phyloP scores from a whole-genome alignment of 768 basidiomycete genomes.

The Tylopilus sp. region DNA sequence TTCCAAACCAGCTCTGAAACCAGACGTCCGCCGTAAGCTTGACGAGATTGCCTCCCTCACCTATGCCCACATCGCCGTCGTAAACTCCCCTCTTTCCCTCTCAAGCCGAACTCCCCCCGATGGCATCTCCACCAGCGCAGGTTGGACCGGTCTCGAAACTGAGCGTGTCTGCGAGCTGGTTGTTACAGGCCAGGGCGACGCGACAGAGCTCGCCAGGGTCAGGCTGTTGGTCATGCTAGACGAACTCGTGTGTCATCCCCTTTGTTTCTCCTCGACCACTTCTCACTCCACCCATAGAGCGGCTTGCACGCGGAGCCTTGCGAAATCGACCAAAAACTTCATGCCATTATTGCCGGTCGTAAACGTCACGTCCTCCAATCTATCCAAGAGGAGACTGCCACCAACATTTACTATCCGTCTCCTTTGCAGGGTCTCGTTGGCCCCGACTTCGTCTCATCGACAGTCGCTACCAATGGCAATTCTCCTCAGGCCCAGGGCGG shows the following conservation, averaged over 20 bases:
- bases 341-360: constrained; percentile 85
- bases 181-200: constrained; percentile 83
- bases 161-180: constrained; percentile 93
- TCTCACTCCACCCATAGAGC: constrained; percentile 46
- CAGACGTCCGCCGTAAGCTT: constrained; percentile 78
- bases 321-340: constrained; percentile 94
- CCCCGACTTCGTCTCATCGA: constrained; percentile 47
- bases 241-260: constrained; percentile 67
- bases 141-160: constrained; percentile 89
- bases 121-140: constrained; percentile 70
- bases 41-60: constrained; percentile 94
- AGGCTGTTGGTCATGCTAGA: constrained; percentile 91
- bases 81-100: constrained; percentile 76
- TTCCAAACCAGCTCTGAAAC: constrained; percentile 75
- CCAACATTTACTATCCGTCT: constrained; percentile 94
- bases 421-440: constrained; percentile 84
- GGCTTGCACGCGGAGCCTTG: constrained; percentile 87
- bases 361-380: constrained; percentile 84
- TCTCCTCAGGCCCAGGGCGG: constrained; percentile 28
- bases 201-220: constrained; percentile 88
- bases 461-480: constrained; percentile 35
- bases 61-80: constrained; percentile 90
- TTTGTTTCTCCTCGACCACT: not conserved
- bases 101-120: constrained; percentile 75
- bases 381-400: constrained; percentile 96